Percentiles rank a stretch among this genome's conserved stretches.
Conservation (phyloP, 2,329 filamentous ascomycete genomes). For the Sclerotinia sclerotiorum region DNA sequence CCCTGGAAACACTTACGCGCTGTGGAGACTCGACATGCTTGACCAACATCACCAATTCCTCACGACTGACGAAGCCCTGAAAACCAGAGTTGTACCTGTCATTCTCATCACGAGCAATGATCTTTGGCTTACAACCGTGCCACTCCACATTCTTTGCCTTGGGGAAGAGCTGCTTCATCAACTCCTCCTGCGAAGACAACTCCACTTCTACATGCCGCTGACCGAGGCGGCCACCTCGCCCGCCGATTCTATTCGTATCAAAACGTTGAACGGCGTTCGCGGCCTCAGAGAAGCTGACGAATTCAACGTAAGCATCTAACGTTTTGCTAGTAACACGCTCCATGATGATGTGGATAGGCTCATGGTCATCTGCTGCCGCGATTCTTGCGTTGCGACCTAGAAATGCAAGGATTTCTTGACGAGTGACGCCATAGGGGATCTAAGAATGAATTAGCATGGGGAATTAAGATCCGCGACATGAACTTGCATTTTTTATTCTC, state of each 20-base stretch:
- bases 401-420: constrained; percentile 57
- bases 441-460: constrained; percentile 36
- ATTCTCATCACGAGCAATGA: constrained; percentile 43
- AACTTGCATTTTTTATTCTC: constrained; percentile 42
- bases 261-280: constrained; percentile 53
- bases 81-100: constrained; percentile 51
- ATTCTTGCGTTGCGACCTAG: constrained; percentile 58
- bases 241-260: constrained; percentile 42
- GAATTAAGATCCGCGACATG: constrained; percentile 14
- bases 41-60: constrained; percentile 63
- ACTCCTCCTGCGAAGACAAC: constrained; percentile 53
- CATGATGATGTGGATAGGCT: constrained; percentile 64
- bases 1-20: constrained; percentile 51
- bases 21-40: constrained; percentile 63
- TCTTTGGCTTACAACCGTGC: constrained; percentile 49
- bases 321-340: constrained; percentile 63
- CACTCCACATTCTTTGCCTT: constrained; percentile 56
- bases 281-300: constrained; percentile 53
- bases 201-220: constrained; percentile 58
- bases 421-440: constrained; percentile 57
- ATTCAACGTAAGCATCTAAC: constrained; percentile 61
- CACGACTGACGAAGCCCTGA: constrained; percentile 59
- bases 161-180: constrained; percentile 65
- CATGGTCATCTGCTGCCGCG: constrained; percentile 51
- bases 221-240: constrained; percentile 52